Evolutionary conservation across 2,329 filamentous ascomycete genomes (phyloP), one percentile per base, ranked within the genome.

Genomic region (Apiospora kogelbergensis): DNA sequence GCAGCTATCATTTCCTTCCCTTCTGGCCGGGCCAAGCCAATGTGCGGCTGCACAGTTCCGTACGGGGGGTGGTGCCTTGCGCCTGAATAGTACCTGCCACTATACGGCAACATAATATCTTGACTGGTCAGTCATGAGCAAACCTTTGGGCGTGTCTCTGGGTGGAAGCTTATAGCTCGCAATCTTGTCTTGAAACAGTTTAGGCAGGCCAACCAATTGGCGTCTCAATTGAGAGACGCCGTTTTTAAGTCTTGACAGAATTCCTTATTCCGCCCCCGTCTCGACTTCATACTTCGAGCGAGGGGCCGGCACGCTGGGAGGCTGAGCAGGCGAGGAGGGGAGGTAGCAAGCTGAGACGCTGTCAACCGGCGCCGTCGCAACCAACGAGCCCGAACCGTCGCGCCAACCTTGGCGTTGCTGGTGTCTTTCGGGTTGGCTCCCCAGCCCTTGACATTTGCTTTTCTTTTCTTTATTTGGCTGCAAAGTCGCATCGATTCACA

Each of bases 301-400:
- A 57, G 17, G 33, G 26, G 11, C 48, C 26, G 26, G 26, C 48
- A 17, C 26, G 24, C 24, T 57, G 26, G 42, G 53, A 60, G 53
- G 53, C 30, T 60, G 17, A 60, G 53, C 30, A 37, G 37, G 30
- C 53, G 20, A 37, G 24, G 24, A 7, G 53, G 30, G 53, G 15
- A n/a, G 30, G 53, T 37, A 24, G 20, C 22, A 66, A 53, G 65
- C 65, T 53, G 65, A 53, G 44, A 66, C 65, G 65, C 65, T 66
- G 65, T 41, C 65, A 66, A 66, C n/a, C 42, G 44, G 24, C 65
- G 44, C 44, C 65, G 24, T 65, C 41, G 63, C 37, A 60, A n/a
- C 53, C 30, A 33, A 60, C 53, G 20, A 60, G 53, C 30, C 53
- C 26, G 30, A 60, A 60, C 53, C 53, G 53, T 60, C 53, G 30